phyloP scores from a whole-genome alignment of 495 filamentous ascomycete species.

The Penicillium silybi region DNA sequence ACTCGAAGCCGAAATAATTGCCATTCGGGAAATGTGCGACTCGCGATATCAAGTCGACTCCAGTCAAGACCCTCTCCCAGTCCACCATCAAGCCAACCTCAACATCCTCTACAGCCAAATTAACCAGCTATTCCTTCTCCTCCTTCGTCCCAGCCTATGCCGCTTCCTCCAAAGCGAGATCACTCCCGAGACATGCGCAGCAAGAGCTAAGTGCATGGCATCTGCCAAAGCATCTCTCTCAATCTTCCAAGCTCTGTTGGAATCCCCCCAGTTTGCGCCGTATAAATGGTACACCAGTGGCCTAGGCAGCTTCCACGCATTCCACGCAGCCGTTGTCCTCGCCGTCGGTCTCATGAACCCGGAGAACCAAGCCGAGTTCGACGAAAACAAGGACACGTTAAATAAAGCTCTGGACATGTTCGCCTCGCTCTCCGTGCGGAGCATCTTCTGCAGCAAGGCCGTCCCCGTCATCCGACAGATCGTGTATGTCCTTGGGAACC shows the following conservation, averaged over 20 bases:
- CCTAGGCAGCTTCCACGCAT: slow-evolving; percentile 40
- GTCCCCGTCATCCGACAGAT: slow-evolving; percentile 37
- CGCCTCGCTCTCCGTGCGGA: slow-evolving; percentile 36
- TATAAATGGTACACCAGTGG: slow-evolving; percentile 48
- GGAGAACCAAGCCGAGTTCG: slow-evolving; percentile 29
- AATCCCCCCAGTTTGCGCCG: slow-evolving; percentile 31
- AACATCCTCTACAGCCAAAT: slow-evolving; percentile 47
- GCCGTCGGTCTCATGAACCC: slow-evolving; percentile 30
- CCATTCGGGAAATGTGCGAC: slow-evolving; percentile 37
- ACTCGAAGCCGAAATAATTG: slow-evolving; percentile 37
- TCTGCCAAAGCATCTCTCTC: slow-evolving; percentile 40
- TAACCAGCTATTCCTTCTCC: slow-evolving; percentile 45
- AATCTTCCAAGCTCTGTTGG: slow-evolving; percentile 36
- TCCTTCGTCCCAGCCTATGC: slow-evolving; percentile 41
- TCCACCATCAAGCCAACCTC: slow-evolving; percentile 41
- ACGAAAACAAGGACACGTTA: slow-evolving; percentile 31
- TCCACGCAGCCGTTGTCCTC: slow-evolving; percentile 36
- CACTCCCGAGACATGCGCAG: slow-evolving; percentile 35
- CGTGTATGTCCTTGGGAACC: slow-evolving; percentile 19
- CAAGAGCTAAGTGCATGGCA: slow-evolving; percentile 39
- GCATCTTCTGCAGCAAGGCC: slow-evolving; percentile 41
- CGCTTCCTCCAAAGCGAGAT: slow-evolving; percentile 39
- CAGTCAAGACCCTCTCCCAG: slow-evolving; percentile 22
- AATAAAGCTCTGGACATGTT: slow-evolving; percentile 33
- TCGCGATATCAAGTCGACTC: slow-evolving; percentile 32